Percentiles rank a stretch among this genome's conserved stretches.
These are phyloP conservation scores for Annona cherimola DNA, from an alignment of 164 flowering plant genomes.

Conservation along the genomic window DNA sequence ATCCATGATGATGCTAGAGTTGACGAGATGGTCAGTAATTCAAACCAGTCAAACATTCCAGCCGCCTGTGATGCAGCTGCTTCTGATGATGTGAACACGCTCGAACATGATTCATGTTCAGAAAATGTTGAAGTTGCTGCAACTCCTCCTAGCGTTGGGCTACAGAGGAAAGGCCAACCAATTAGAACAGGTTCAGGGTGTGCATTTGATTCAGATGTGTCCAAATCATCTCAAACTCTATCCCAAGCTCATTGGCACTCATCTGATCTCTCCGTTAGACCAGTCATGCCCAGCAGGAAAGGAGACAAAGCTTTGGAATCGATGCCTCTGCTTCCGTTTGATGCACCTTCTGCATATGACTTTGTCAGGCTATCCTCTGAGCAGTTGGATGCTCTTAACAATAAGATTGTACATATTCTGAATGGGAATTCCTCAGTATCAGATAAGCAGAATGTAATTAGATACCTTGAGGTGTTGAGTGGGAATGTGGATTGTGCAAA, in stretches of 20 bases:
- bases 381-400: conserved; percentile 46
- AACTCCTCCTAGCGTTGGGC: conserved; percentile 55
- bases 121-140: conserved; percentile 47
- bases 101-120: conserved; percentile 46
- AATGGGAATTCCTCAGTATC: conserved; percentile 45
- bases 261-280: conserved; percentile 92
- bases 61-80: conserved; percentile 22
- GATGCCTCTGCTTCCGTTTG: conserved; percentile 73
- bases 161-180: conserved; percentile 48
- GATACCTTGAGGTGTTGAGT: conserved; percentile 86
- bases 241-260: conserved; percentile 81
- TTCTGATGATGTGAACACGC: conserved; percentile 35
- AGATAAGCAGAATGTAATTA: conserved; percentile 82
- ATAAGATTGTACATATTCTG: conserved; percentile 41
- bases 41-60: conserved; percentile 24
- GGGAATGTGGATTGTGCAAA: conserved; percentile 77
- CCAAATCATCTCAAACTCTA: conserved; percentile 44
- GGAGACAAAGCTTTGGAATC: conserved; percentile 62
- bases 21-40: conserved; percentile 28
- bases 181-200: conserved; percentile 38
- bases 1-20: conserved; percentile 30
- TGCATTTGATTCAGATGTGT: conserved; percentile 42
- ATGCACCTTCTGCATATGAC: conserved; percentile 57
- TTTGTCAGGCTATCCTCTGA: conserved; percentile 70
- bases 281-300: conserved; percentile 96